These are phyloP conservation scores for Nicotiana paniculata DNA, from an alignment of 257 asterid species.

Conservation along the genomic window DNA sequence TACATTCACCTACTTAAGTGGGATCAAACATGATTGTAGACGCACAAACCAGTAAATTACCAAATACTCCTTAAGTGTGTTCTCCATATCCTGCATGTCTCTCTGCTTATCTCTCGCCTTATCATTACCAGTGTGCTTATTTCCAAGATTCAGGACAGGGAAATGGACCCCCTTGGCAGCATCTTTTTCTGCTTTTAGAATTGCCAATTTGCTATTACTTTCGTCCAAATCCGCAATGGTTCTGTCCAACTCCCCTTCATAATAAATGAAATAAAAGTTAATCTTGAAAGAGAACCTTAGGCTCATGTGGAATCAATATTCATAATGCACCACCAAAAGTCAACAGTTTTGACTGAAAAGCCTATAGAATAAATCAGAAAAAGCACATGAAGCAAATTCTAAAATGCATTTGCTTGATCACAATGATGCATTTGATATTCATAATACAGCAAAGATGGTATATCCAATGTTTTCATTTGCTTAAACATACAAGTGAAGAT, in stretches of 20 bases:
- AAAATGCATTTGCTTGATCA: not conserved
- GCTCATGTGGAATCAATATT: not conserved
- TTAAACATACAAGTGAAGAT: not conserved
- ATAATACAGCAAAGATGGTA: no score
- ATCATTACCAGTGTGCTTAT: constrained; percentile 43
- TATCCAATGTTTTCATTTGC: not conserved
- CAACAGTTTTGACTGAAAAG: not conserved
- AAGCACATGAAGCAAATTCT: not conserved
- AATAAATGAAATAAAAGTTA: constrained; percentile 13
- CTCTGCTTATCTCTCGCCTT: constrained; percentile 58
- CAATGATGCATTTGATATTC: not conserved
- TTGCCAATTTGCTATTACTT: constrained; percentile 58
- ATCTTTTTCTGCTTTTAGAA: constrained; percentile 66
- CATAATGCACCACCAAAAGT: not conserved
- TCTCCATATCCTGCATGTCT: constrained; percentile 79
- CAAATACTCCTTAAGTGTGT: constrained; percentile 64
- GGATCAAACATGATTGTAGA: constrained; percentile 16
- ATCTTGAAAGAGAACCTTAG: not conserved
- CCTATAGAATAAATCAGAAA: constrained; percentile 1
- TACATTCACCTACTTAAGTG: constrained; percentile 9
- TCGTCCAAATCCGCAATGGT: constrained; percentile 68
- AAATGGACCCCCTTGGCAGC: constrained; percentile 45
- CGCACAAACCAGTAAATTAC: constrained; percentile 32
- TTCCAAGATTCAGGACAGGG: constrained; percentile 49
- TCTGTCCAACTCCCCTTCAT: constrained; percentile 73